Evolutionary conservation across 2,329 filamentous ascomycete genomes (phyloP), one percentile per base, ranked within the genome.

Genomic region (Huntiella decipiens): DNA sequence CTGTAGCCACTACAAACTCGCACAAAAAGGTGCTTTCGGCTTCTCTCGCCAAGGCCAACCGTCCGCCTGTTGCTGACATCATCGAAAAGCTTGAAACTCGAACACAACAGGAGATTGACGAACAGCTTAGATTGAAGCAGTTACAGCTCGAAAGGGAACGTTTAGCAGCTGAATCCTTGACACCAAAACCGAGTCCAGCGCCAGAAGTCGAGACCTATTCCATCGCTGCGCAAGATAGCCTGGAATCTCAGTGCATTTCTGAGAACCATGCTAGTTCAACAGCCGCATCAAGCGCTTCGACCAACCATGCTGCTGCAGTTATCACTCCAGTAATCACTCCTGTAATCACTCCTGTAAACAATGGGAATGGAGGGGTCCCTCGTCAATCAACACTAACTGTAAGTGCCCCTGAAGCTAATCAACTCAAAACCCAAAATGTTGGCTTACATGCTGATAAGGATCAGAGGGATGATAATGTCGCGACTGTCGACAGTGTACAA

Each of bases 11-110:
- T 15, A 19, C 35, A n/a, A 32, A 19, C 22, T 13, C 32, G 35
- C 47, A 44, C 28, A 46, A 49, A 49, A 49, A 46, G 36, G 44
- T 48, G 13, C 36, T 48, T 5, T 48, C 47, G 12, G 43, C 41
- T 16, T 41, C 43, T 38, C 39, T 46, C 13, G 43, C 44, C 16
- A 46, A 33, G 5, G 45, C 47, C 6, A 44, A 46, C 37, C 43
- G 47, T 8, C 44, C 47, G 2, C 36, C 43, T 13, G 47, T 49
- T 5, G 37, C 43, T 4, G 40, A 38, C 16, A 49, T 49, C 17
- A 33, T 49, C 35, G 43, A 49, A 28, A 40, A 36, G 11, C 43
- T 49, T 11, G 47, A 49, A 36, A 43, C 36, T 2, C 38, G 44
- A 10, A 49, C 47, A 3, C 43, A 45, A 8, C 43, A 49, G 22